Base-by-base conservation (phyloP, 352 stramenopile species). In the Globisporangium canariense region DNA sequence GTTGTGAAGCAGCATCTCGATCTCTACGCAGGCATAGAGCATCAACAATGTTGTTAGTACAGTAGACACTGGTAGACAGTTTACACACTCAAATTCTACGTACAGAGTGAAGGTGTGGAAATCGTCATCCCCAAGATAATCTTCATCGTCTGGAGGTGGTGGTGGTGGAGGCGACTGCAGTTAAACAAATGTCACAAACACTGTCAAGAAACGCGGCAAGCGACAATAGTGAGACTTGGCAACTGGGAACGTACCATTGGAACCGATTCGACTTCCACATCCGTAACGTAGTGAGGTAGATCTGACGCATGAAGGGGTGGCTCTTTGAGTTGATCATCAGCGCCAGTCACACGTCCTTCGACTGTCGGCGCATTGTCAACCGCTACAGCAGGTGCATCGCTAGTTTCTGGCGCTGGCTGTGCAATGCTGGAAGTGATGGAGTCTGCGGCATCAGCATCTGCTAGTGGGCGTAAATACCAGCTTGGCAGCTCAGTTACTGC, bases 71-170 rank as follows among this genome's bases (percentile, higher is more conserved):
- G 36, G 9, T 14, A 4, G 36, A 16, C 9, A 41, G 9, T 41
- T 41, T 16, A 14, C 36, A 41, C 2, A 41, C 9, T 8, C 34
- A 1, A 28, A 28, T 11, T 40, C 46, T 16, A 60, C 41, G n/a
- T 55, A 67, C 65, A 83, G 34, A 3, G 60, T 47, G 47, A 86
- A 86, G 1, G 22, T 9, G 38, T 70, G 14, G 5, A 83, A 45
- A 9, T 78, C 62, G 40, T 70, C 7, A 45, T 78, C 70, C 2
- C 70, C n/a, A 34, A 49, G 20, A 6, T 73, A 45, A 46, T 82
- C 74, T 30, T 80, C 74, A 1, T 89, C 76, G 43, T 86, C 74
- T 50, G 65, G 67, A 62, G 78, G 77, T 20, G 80, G 78, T 46
- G 80, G 75, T 16, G 78, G 80, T 3, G 79, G 79, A 18, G 79